A percentile compares a stretch with the other conserved stretches of the same genome.
phyloP scores from a whole-genome alignment of 139 green algal species.

The Zygnema circumcarinatum region DNA sequence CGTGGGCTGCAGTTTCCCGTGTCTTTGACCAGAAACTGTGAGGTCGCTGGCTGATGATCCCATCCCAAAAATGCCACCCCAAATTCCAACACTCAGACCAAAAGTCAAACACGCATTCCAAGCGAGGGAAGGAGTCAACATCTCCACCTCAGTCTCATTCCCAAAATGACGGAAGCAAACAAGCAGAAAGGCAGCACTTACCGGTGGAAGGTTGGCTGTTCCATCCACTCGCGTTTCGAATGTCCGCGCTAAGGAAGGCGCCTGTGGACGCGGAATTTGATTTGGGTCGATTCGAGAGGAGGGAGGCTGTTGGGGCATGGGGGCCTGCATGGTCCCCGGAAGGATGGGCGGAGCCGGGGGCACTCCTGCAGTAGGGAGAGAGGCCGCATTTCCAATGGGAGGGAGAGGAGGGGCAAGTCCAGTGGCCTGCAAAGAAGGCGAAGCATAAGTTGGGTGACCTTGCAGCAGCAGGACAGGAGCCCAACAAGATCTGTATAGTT shows the following conservation, averaged over 20 bases:
- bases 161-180: neutral
- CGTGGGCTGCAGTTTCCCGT: constrained; percentile 77
- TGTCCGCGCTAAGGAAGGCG: constrained; percentile 48
- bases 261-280: constrained; percentile 79
- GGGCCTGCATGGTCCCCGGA: neutral
- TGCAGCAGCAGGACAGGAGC: neutral
- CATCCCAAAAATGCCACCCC: constrained; percentile 51
- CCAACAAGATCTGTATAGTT: too few relatives aligned
- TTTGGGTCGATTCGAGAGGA: constrained; percentile 78
- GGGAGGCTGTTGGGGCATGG: neutral
- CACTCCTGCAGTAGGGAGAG: neutral
- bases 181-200: too few relatives aligned
- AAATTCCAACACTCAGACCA: neutral
- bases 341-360: neutral
- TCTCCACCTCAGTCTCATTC: neutral
- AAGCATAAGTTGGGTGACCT: neutral
- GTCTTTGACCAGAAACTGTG: constrained; percentile 72
- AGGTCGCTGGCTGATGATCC: constrained; percentile 47
- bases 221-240: constrained; percentile 75
- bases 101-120: neutral
- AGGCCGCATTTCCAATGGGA: too few relatives aligned
- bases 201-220: constrained; percentile 42
- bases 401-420: neutral
- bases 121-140: neutral
- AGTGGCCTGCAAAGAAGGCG: neutral